Base-by-base conservation (phyloP, 2,329 filamentous ascomycete genomes). In the Ophiostoma sp. region DNA sequence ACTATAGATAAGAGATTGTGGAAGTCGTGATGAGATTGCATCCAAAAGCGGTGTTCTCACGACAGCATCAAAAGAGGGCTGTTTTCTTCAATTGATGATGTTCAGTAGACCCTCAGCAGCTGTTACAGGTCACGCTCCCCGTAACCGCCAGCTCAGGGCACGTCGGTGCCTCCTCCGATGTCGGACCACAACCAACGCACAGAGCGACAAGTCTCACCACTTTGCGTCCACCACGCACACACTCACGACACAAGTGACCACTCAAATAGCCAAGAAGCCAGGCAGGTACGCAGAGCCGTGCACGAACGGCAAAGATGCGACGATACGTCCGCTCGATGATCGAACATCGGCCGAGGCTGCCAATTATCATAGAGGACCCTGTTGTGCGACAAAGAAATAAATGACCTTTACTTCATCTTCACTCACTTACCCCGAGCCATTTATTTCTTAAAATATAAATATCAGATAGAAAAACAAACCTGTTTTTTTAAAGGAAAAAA, bases 241-340 rank as follows among this genome's bases (percentile, higher is more conserved):
- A 19, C 3, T 25, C 55, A 59, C 2, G 22, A 22, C 25, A 11
- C 15, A 25, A 33, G 25, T 33, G 55, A 15, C 45, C 36, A 25
- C n/a, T 11, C 22, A 48, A 52, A 22, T 19, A 48, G 15, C 15
- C 39, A 45, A 15, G 39, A 15, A 45, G 19, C 33, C 39, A 31
- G 45, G 45, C 45, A 69, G 45, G 8, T 31, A 48, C 42, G 50
- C 22, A 55, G 15, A 25, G 22, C 9, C 50, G n/a, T 55, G 50
- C 22, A 55, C n/a, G 39, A n/a, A 17, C 31, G 1, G n/a, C 36
- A 59, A 48, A 48, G 42, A 48, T 48, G 42, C n/a, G 19, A 52
- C 33, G 42, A 52, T 64, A 63, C 69, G 28, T 59, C 72, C 42
- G 69, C 36, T 69, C 69, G 63, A 52, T 64, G 36, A 61, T 69